Evolutionary conservation across 768 basidiomycete genomes (phyloP), one percentile per base, ranked within the genome.

Genomic region (Russula sp.): DNA sequence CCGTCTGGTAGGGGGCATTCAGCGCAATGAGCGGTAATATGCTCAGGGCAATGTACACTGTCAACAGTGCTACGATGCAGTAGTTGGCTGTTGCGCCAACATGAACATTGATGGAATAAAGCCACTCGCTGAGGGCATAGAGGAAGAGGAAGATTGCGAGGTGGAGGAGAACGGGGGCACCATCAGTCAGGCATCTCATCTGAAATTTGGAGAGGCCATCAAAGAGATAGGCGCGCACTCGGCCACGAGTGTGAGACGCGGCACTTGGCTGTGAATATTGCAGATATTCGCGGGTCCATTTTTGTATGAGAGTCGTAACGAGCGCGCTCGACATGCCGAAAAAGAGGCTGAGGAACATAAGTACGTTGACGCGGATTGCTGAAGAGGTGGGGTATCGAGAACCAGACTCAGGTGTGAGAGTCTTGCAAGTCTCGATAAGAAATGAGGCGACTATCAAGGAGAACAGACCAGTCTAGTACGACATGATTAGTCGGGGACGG

Each of bases 351-450:
- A 63, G 61, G 51, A 63, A 50, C 65, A 62, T 57, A 1, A 63
- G 38, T 13, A 61, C 22, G 52, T 65, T 65, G 32, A 65, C 20
- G 11, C 64, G 58, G 30, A 65, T 22, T 24, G 57, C 54, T 11
- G 9, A 22, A 36, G 57, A n/a, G 20, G 57, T 24, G 48, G 10
- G 14, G 8, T 1, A 22, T n/a, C 46, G 7, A 28, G 28, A 28
- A 28, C 28, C 28, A 5, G 42, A 18, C 14, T 59, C 57, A 18
- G 67, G 66, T 4, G 28, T 42, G 16, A 69, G 40, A 0, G 18
- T 61, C 46, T 59, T 62, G 57, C 60, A 69, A 10, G 58, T 67
- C 36, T 69, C 58, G 20, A 67, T 16, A 18, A 51, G 50, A 51
- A 51, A 51, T 3, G 50, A 51, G 1, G 50, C 50, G 6, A 51